Evolutionary conservation across 352 stramenopile genomes (phyloP).

Genomic region (Thalassiosira hispida): DNA sequence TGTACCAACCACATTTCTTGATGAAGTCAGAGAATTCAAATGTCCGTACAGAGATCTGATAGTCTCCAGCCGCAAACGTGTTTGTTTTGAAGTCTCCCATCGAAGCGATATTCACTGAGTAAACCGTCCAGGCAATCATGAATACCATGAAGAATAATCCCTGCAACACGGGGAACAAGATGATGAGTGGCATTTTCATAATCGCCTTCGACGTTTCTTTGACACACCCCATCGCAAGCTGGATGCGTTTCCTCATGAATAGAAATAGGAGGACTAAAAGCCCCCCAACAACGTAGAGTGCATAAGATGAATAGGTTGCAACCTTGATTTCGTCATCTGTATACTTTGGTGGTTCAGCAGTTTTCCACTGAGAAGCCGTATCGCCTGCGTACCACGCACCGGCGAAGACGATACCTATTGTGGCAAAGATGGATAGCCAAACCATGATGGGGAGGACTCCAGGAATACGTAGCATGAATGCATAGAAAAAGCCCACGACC

Average conservation of each 20-base stretch:
- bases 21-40: slow-evolving; percentile 69
- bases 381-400: slow-evolving; percentile 64
- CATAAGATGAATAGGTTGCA: slow-evolving; percentile 63
- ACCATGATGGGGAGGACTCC: slow-evolving; percentile 82
- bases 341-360: slow-evolving; percentile 50
- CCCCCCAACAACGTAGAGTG: slow-evolving; percentile 64
- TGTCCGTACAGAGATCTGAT: slow-evolving; percentile 29
- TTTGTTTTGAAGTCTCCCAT: slow-evolving; percentile 70
- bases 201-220: slow-evolving; percentile 83
- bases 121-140: slow-evolving; percentile 81
- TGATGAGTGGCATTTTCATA: slow-evolving; percentile 78
- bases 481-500: slow-evolving; percentile 83
- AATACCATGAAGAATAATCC: slow-evolving; percentile 70
- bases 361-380: slow-evolving; percentile 50
- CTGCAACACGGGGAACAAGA: slow-evolving; percentile 86
- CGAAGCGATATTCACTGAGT: slow-evolving; percentile 81
- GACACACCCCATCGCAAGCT: slow-evolving; percentile 84
- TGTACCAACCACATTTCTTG: slow-evolving; percentile 73
- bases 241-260: slow-evolving; percentile 84
- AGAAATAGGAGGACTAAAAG: slow-evolving; percentile 80
- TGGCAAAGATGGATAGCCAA: slow-evolving; percentile 77
- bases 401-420: slow-evolving; percentile 69
- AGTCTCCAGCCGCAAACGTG: slow-evolving; percentile 15
- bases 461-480: slow-evolving; percentile 83
- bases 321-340: slow-evolving; percentile 60